These are phyloP conservation scores for Aspergillus novofumigatus DNA, from an alignment of 2,329 filamentous ascomycete species.

Conservation along the genomic window DNA sequence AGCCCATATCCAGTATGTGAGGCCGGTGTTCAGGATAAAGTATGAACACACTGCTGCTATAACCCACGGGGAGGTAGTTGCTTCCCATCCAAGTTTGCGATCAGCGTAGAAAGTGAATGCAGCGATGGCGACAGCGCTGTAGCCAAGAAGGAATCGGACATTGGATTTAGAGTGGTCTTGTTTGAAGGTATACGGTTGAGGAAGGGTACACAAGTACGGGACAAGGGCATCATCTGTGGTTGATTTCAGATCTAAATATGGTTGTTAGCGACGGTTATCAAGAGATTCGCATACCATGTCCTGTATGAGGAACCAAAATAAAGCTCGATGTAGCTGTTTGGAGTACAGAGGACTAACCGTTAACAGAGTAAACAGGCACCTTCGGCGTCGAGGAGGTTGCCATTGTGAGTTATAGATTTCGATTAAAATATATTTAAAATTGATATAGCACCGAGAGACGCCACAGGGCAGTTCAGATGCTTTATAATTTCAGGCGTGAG, in stretches of 20 bases:
- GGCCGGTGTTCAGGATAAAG: constrained; percentile 68
- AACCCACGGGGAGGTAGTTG: constrained; percentile 72
- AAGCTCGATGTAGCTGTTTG: neutral
- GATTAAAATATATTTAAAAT: neutral
- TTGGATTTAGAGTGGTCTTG: constrained; percentile 79
- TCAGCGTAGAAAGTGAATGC: constrained; percentile 86
- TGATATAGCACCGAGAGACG: neutral
- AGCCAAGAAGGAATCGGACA: constrained; percentile 78
- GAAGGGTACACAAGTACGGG: constrained; percentile 86
- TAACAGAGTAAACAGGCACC: constrained; percentile 43
- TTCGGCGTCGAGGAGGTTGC: constrained; percentile 31
- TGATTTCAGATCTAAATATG: constrained; percentile 77
- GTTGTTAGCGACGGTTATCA: constrained; percentile 5
- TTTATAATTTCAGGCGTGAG: neutral
- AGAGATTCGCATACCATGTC: neutral
- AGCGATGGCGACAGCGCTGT: constrained; percentile 72
- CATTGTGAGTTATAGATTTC: constrained; percentile 11
- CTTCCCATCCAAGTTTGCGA: constrained; percentile 85
- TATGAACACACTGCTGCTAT: constrained; percentile 75
- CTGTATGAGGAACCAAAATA: constrained; percentile 1
- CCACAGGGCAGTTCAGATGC: neutral
- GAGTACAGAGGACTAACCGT: constrained; percentile 31
- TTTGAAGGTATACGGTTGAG: constrained; percentile 59
- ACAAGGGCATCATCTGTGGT: constrained; percentile 91
- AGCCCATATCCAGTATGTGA: constrained; percentile 80